A percentile compares a stretch with the other conserved stretches of the same genome.
These are phyloP conservation scores for Aspergillus pseudoterreus DNA, from an alignment of 2,329 filamentous ascomycete species.

Conservation along the genomic window DNA sequence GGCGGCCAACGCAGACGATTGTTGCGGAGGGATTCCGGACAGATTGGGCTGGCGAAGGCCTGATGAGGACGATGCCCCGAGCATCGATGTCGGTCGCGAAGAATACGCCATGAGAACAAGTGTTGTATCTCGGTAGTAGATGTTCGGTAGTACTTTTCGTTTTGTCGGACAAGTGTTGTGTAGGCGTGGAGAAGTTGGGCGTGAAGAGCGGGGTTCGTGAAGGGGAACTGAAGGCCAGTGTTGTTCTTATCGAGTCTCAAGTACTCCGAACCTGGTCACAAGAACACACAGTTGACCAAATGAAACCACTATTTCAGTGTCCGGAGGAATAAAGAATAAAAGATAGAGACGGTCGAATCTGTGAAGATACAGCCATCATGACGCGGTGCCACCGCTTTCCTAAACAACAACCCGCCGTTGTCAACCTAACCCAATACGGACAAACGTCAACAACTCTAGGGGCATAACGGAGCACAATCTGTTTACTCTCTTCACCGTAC, in stretches of 20 bases:
- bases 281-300: neutral
- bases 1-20: conserved; percentile 56
- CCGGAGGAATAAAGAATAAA: neutral
- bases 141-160: neutral
- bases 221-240: too few relatives aligned
- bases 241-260: neutral
- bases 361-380: neutral
- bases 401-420: conserved; percentile 1
- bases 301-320: too few relatives aligned
- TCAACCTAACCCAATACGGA: conserved; percentile 28
- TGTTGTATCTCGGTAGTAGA: neutral
- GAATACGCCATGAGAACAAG: conserved; percentile 31
- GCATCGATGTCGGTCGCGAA: conserved; percentile 32
- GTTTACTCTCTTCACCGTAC: conserved; percentile 13
- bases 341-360: neutral
- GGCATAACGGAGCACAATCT: neutral
- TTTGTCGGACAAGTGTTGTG: neutral
- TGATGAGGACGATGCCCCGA: conserved; percentile 22
- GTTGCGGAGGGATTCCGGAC: conserved; percentile 36
- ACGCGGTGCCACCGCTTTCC: conserved; percentile 1
- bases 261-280: neutral
- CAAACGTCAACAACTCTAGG: conserved; percentile 37
- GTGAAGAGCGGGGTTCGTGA: neutral
- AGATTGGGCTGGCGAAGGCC: conserved; percentile 29
- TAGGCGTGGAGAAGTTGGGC: neutral